Conservation (phyloP, 1,284 basidiomycete species). For the Austroboletus novae-zelandiae region DNA sequence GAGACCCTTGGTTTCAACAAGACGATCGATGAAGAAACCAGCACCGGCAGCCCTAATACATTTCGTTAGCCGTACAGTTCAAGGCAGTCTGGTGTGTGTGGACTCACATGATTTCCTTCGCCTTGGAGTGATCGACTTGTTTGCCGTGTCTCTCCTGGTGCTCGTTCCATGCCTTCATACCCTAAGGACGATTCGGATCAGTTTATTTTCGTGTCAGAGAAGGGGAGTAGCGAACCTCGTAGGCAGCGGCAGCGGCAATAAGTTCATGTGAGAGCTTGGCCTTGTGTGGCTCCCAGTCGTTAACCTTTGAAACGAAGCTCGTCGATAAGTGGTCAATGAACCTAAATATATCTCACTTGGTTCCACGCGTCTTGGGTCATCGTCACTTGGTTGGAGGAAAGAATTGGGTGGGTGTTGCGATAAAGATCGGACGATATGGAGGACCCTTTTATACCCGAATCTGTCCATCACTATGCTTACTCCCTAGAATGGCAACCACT, state of each 20-base stretch:
- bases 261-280: conserved; percentile 29
- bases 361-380: conserved; percentile 21
- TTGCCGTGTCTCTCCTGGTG: conserved; percentile 21
- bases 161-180: conserved; percentile 24
- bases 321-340: neutral
- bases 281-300: conserved; percentile 33
- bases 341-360: conserved; percentile 4
- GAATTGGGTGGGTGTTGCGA: conserved; percentile 1
- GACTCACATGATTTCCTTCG: conserved; percentile 27
- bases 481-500: neutral
- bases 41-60: conserved; percentile 28
- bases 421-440: conserved; percentile 11
- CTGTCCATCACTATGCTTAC: neutral
- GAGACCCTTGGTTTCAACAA: conserved; percentile 53
- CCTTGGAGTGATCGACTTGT: conserved; percentile 11
- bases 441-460: conserved; percentile 18
- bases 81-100: neutral
- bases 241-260: conserved; percentile 30
- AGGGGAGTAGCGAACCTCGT: conserved; percentile 12
- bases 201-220: neutral
- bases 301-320: conserved; percentile 26
- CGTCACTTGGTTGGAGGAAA: neutral
- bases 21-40: conserved; percentile 45
- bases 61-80: neutral
- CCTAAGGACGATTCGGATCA: conserved; percentile 16